Conservation (phyloP, 2,329 filamentous ascomycete species). For the Xylogone sp. region DNA sequence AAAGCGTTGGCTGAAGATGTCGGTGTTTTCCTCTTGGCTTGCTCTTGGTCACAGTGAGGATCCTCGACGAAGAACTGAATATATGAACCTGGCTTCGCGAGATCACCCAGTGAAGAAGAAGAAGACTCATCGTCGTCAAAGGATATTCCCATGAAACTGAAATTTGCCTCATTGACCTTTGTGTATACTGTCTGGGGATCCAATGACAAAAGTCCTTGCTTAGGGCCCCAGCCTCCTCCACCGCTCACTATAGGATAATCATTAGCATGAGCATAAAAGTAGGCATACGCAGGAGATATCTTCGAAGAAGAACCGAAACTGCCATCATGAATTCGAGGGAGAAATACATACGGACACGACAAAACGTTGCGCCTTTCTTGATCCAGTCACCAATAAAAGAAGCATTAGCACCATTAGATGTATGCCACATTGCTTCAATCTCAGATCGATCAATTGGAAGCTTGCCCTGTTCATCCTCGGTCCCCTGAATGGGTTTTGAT, state of each 20-base stretch:
- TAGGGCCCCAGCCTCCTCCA: constrained; percentile 80
- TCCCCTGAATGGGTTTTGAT: neutral
- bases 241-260: constrained; percentile 58
- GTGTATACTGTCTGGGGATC: constrained; percentile 62
- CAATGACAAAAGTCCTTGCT: constrained; percentile 73
- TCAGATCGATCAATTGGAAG: neutral
- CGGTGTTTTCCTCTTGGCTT: neutral
- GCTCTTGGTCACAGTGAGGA: constrained; percentile 12
- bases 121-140: constrained; percentile 26
- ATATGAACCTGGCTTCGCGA: constrained; percentile 59
- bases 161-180: constrained; percentile 45
- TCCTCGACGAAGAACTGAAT: constrained; percentile 61
- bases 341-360: constrained; percentile 28
- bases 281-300: neutral
- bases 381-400: constrained; percentile 18
- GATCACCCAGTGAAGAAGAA: constrained; percentile 40
- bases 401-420: neutral
- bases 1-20: neutral
- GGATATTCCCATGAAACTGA: constrained; percentile 39
- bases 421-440: neutral
- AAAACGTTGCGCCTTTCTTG: constrained; percentile 18
- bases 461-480: neutral
- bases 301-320: neutral
- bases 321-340: neutral
- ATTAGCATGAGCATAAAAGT: constrained; percentile 7